Percentiles rank a stretch among this genome's conserved stretches.
These are phyloP conservation scores for Coemansia sp. DNA, from an alignment of 192 early-diverging fungal genomes.

Conservation along the genomic window DNA sequence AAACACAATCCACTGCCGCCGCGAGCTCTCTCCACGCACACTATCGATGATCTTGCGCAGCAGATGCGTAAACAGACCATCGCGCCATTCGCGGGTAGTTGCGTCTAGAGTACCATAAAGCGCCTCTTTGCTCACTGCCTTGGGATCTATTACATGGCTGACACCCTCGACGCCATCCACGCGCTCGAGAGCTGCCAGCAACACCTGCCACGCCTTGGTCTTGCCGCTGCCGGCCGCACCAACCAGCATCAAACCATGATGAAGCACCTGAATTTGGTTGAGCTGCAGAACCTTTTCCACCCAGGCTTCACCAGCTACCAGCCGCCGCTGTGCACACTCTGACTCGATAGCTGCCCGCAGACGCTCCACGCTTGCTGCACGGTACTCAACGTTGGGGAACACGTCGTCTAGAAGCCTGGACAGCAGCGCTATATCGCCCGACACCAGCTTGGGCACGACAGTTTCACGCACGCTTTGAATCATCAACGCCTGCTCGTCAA, in stretches of 20 bases:
- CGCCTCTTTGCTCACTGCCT: slow-evolving; percentile 94
- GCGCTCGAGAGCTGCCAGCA: slow-evolving; percentile 84
- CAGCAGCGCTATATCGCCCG: slow-evolving; percentile 88
- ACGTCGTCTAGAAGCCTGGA: slow-evolving; percentile 86
- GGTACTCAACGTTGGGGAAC: slow-evolving; percentile 88
- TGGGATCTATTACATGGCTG: slow-evolving; percentile 95
- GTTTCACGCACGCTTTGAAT: slow-evolving; percentile 98
- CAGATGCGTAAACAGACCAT: slow-evolving; percentile 97
- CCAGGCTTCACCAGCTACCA: slow-evolving; percentile 80
- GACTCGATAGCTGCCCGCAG: slow-evolving; percentile 72
- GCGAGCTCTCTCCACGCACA: slow-evolving; percentile 88
- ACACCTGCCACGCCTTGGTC: slow-evolving; percentile 87
- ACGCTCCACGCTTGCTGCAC: slow-evolving; percentile 70
- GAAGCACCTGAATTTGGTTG: slow-evolving; percentile 96
- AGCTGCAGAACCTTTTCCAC: slow-evolving; percentile 97
- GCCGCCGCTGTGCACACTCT: slow-evolving; percentile 71
- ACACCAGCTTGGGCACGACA: slow-evolving; percentile 96
- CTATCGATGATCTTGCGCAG: slow-evolving; percentile 98
- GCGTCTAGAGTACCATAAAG: slow-evolving; percentile 95
- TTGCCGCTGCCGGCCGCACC: slow-evolving; percentile 97
- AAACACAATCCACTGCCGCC: slow-evolving; percentile 99
- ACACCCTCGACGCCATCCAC: slow-evolving; percentile 89
- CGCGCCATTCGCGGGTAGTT: slow-evolving; percentile 99
- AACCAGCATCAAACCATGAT: slow-evolving; percentile 99
- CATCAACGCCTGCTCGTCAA: slow-evolving; percentile 86